Evolutionary conservation across 768 basidiomycete genomes (phyloP).

Genomic region (Lactifluus pinguis): DNA sequence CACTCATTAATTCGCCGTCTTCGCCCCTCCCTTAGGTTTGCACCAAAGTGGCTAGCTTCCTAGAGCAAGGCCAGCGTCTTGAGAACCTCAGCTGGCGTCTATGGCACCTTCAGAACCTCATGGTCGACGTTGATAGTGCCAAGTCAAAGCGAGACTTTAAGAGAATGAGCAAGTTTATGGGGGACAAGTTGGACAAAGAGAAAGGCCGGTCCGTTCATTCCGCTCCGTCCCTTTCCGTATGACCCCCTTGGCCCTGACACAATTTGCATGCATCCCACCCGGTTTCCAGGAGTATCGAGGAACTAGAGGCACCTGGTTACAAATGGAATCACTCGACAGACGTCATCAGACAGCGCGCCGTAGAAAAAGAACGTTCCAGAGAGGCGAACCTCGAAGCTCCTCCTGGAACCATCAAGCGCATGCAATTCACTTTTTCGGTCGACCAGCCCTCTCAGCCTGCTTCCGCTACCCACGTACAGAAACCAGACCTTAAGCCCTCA

Average conservation of each 20-base stretch:
- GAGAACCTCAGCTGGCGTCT: slow-evolving; percentile 90
- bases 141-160: slow-evolving; percentile 85
- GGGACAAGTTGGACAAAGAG: slow-evolving; percentile 89
- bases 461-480: slow-evolving; percentile 42
- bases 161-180: slow-evolving; percentile 81
- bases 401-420: slow-evolving; percentile 71
- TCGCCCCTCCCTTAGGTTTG: slow-evolving; percentile 46
- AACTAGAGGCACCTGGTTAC: slow-evolving; percentile 78
- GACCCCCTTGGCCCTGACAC: slow-evolving; percentile 15
- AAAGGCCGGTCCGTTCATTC: slow-evolving; percentile 63
- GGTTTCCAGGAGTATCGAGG: slow-evolving; percentile 61
- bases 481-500: slow-evolving; percentile 62
- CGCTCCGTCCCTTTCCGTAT: neutral
- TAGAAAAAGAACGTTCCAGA: slow-evolving; percentile 71
- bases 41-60: slow-evolving; percentile 83
- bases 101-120: slow-evolving; percentile 87
- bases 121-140: slow-evolving; percentile 86
- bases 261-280: neutral
- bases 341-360: slow-evolving; percentile 70
- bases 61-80: slow-evolving; percentile 84
- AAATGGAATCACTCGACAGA: slow-evolving; percentile 72
- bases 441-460: slow-evolving; percentile 52
- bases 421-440: slow-evolving; percentile 86
- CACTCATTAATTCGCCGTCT: neutral
- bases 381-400: slow-evolving; percentile 51